Base-by-base conservation (phyloP, 257 asterid genomes). In the Nicotiana undulata region DNA sequence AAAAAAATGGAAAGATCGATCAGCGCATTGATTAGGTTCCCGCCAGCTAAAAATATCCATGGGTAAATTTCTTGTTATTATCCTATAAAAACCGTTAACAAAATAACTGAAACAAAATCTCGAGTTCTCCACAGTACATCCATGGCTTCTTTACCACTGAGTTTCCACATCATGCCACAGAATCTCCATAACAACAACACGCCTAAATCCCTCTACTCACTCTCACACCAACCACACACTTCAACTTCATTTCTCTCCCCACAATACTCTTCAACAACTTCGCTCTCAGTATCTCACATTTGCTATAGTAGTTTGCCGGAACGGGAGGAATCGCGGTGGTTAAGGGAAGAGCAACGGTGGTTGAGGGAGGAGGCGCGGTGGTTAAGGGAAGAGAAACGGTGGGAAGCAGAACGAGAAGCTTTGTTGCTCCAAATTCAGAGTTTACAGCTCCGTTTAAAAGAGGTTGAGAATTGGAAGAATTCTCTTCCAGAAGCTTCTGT, bases 321-420 rank as follows among this genome's bases (percentile, higher is more conserved):
- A 26, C 61, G 81, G 58, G 90, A 85, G 79, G 99, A 93, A 81
- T 87, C 91, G 4, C 93, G 96, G 76, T 95, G 99, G 99, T 88
- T 90, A 66, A 84, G 98, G 88, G 98, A 95, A 59, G 99, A 95
- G 88, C 95, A 91, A 76, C 86, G 99, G 84, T 95, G 99, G 99
- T 77, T 93, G 85, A 89, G 99, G 85, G 99, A 95, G 87, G 99
- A 95, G 89, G 88, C 85, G 44, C 86, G 99, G 76, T 95, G 98
- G 98, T 90, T 91, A 17, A 85, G 98, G 55, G 94, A 90, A 87
- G 98, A 95, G 86, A 55, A 84, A 20, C 65, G 98, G 85, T 95
- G 99, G 99, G 89, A 87, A 61, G 82, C 86, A 24, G 97, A 95
- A 84, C 90, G 94, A 75, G 90, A 88, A 40, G 87, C 92, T 5